Percentiles rank a stretch among this genome's conserved stretches.
Evolutionary conservation across 2,329 filamentous ascomycete genomes (phyloP).

Genomic region (Meredithiella fracta): DNA sequence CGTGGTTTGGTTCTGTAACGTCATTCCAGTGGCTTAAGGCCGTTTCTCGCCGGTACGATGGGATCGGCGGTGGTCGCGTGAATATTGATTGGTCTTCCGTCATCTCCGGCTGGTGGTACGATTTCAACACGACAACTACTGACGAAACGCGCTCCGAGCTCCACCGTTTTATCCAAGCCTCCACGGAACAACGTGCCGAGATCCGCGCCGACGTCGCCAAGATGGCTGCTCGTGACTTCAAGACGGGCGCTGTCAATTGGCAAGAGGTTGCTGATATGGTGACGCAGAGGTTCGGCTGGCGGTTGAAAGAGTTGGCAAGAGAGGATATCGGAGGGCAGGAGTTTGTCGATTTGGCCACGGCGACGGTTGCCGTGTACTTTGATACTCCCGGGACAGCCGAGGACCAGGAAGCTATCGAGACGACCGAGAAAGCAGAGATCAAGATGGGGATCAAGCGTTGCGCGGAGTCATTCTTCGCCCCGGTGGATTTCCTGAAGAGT

Average conservation of each 20-base stretch:
- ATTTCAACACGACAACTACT: constrained; percentile 32
- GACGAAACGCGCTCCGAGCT: constrained; percentile 21
- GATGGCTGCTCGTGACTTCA: constrained; percentile 18
- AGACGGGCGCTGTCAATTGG: constrained; percentile 36
- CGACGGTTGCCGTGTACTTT: constrained; percentile 28
- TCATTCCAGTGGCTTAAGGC: constrained; percentile 27
- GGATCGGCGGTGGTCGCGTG: constrained; percentile 26
- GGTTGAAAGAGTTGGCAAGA: constrained; percentile 29
- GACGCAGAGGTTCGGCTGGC: constrained; percentile 41
- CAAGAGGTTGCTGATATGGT: constrained; percentile 51
- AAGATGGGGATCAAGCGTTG: constrained; percentile 29
- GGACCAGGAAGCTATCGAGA: constrained; percentile 14
- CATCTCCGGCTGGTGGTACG: constrained; percentile 35
- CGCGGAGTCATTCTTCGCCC: constrained; percentile 24
- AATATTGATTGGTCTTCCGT: constrained; percentile 33
- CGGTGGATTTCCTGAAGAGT: constrained; percentile 19
- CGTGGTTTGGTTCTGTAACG: constrained; percentile 17
- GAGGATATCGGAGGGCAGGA: constrained; percentile 17
- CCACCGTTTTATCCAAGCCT: constrained; percentile 20
- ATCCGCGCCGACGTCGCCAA: constrained; percentile 29
- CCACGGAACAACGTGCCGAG: constrained; percentile 19
- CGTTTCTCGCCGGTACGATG: constrained; percentile 29
- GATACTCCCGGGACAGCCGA: constrained; percentile 22
- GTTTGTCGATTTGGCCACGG: constrained; percentile 24
- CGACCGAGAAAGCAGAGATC: constrained; percentile 7